These are phyloP conservation scores for Cercophora scortea DNA, from an alignment of 495 filamentous ascomycete genomes.

Conservation along the genomic window DNA sequence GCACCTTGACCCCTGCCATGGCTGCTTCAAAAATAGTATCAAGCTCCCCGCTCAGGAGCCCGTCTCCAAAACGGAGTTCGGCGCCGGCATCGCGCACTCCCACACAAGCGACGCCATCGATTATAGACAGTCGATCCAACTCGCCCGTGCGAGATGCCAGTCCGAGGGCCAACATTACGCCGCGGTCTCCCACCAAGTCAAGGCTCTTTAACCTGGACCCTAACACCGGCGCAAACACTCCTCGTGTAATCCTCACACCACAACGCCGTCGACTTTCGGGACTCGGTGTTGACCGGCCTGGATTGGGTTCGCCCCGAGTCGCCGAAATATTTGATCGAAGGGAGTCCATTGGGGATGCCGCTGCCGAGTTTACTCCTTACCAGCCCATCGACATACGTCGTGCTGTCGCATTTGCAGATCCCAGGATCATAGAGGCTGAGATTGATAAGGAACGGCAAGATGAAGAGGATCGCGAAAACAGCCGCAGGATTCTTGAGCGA, in stretches of 20 bases:
- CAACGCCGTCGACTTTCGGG: constrained; percentile 58
- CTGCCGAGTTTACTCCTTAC: constrained; percentile 52
- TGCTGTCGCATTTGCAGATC: constrained; percentile 58
- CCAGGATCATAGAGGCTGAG: constrained; percentile 57
- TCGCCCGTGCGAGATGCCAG: constrained; percentile 22
- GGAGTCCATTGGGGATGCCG: constrained; percentile 59
- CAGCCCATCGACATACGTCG: constrained; percentile 20
- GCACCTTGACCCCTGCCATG: background rate
- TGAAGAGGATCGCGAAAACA: constrained; percentile 56
- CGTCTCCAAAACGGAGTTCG: constrained; percentile 8
- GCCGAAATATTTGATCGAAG: constrained; percentile 66
- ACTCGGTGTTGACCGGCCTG: constrained; percentile 64
- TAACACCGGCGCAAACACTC: constrained; percentile 50
- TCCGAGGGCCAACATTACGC: constrained; percentile 14
- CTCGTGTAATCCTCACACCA: constrained; percentile 58
- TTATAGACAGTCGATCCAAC: constrained; percentile 23
- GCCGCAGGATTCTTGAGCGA: constrained; percentile 43
- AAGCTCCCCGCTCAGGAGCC: constrained; percentile 1
- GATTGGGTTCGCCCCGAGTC: constrained; percentile 72
- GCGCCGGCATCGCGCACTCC: constrained; percentile 4
- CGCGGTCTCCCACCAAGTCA: constrained; percentile 22
- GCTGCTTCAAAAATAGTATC: background rate
- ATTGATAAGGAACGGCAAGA: constrained; percentile 59
- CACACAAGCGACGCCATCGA: constrained; percentile 13
- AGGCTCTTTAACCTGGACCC: constrained; percentile 52